Conservation (phyloP, 208 protist genomes). For the Leptomonas seymouri region DNA sequence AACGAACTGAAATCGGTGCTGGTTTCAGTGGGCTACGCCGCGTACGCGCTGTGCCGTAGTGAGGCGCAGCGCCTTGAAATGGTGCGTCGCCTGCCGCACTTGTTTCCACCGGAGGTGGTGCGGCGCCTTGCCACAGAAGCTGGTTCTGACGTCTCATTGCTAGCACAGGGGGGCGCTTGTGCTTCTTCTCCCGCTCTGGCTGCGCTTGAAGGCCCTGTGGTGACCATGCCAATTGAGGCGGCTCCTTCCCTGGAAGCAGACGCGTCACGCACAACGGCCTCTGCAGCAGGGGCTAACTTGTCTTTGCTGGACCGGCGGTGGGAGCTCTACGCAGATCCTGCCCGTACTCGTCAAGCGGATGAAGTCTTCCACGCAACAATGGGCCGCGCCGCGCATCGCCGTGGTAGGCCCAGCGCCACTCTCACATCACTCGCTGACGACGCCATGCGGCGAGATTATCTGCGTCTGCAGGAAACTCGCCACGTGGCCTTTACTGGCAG, state of each 20-base stretch:
- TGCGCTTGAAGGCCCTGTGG: constrained; percentile 19
- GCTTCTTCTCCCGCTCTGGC: not conserved
- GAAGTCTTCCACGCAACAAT: not conserved
- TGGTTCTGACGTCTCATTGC: not conserved
- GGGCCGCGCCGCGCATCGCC: constrained; percentile 16
- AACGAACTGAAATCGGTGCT: constrained; percentile 22
- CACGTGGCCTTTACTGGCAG: constrained; percentile 31
- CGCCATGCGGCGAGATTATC: constrained; percentile 46
- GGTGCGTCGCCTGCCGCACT: constrained; percentile 55
- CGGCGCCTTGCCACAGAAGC: constrained; percentile 28
- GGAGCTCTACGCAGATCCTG: constrained; percentile 5
- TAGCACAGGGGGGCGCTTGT: not conserved
- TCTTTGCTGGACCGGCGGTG: constrained; percentile 26
- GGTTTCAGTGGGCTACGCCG: constrained; percentile 43
- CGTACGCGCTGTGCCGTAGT: constrained; percentile 39
- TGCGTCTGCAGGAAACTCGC: constrained; percentile 26
- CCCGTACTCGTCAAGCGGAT: not conserved
- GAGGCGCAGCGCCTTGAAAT: constrained; percentile 36
- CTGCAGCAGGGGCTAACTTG: not conserved
- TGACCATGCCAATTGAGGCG: not conserved
- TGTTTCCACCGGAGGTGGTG: constrained; percentile 69
- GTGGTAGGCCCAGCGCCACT: constrained; percentile 29
- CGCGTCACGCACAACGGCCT: not conserved
- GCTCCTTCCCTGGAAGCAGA: not conserved
- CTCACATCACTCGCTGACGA: constrained; percentile 62